phyloP scores from a whole-genome alignment of 768 basidiomycete species.

The Tylopilus balloui region DNA sequence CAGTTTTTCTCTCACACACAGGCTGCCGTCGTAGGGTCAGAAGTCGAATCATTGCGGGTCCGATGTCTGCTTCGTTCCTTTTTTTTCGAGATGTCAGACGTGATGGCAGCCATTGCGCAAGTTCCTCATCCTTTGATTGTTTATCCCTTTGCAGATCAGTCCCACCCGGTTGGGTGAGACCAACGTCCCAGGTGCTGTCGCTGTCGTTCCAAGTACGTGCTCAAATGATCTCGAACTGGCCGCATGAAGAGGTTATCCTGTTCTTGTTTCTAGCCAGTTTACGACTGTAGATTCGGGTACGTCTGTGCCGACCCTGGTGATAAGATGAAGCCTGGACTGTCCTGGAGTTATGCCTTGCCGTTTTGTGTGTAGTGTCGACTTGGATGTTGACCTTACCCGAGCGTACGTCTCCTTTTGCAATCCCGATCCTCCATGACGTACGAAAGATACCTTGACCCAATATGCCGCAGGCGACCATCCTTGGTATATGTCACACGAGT shows the following conservation, averaged over 20 bases:
- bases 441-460: too few relatives aligned
- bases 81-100: too few relatives aligned
- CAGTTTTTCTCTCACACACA: too few relatives aligned
- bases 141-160: too few relatives aligned
- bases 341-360: constrained; percentile 2
- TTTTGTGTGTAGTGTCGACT: constrained; percentile 5
- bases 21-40: too few relatives aligned
- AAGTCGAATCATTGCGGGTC: too few relatives aligned
- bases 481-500: constrained; percentile 1
- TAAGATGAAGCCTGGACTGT: constrained; percentile 11
- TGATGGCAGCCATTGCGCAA: too few relatives aligned
- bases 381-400: constrained; percentile 4
- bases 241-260: background rate
- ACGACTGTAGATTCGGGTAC: constrained; percentile 9
- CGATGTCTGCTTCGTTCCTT: too few relatives aligned
- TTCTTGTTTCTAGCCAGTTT: background rate
- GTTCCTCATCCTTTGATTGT: too few relatives aligned
- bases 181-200: too few relatives aligned
- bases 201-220: constrained; percentile 5
- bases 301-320: constrained; percentile 12
- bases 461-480: background rate
- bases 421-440: too few relatives aligned
- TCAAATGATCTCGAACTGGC: background rate
- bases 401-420: constrained; percentile 1
- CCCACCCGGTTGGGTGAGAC: too few relatives aligned